A percentile compares a stretch with the other conserved stretches of the same genome.
These are phyloP conservation scores for Calycina marina DNA, from an alignment of 2,329 filamentous ascomycete genomes.

Conservation along the genomic window DNA sequence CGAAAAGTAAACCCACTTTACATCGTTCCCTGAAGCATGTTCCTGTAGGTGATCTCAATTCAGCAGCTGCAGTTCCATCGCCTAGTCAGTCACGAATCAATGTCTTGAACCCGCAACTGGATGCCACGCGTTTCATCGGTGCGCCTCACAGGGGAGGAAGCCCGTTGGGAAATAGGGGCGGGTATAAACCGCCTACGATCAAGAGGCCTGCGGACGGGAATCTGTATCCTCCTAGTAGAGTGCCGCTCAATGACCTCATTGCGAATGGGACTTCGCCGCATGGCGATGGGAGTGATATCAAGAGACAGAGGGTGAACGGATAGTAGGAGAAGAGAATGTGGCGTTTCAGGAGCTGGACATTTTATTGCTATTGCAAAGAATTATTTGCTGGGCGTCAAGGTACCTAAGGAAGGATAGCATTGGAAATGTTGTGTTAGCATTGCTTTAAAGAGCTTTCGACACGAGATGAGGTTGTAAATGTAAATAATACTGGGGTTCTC, in stretches of 20 bases:
- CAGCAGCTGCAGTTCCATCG: constrained; percentile 7
- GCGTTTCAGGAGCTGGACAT: not conserved
- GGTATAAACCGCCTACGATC: constrained; percentile 45
- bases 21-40: constrained; percentile 40
- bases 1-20: constrained; percentile 57
- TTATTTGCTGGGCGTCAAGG: not conserved
- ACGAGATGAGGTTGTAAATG: too few species aligned
- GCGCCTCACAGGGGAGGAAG: constrained; percentile 38
- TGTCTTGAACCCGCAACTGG: constrained; percentile 37
- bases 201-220: constrained; percentile 14
- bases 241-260: constrained; percentile 18
- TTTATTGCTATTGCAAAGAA: too few species aligned
- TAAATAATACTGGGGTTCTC: too few species aligned
- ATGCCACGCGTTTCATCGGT: constrained; percentile 41
- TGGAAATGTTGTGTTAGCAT: too few species aligned
- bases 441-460: too few species aligned
- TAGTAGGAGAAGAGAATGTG: constrained; percentile 1
- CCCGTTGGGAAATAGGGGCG: constrained; percentile 41
- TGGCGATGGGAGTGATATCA: constrained; percentile 16
- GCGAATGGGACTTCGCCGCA: constrained; percentile 15
- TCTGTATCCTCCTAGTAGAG: constrained; percentile 9
- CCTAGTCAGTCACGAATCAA: constrained; percentile 24
- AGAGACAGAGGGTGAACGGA: constrained; percentile 21
- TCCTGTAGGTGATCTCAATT: constrained; percentile 15
- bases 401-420: too few species aligned